Percentiles rank a stretch among this genome's conserved stretches.
Evolutionary conservation across 2,329 filamentous ascomycete genomes (phyloP).

Genomic region (Metarhizium anisopliae): DNA sequence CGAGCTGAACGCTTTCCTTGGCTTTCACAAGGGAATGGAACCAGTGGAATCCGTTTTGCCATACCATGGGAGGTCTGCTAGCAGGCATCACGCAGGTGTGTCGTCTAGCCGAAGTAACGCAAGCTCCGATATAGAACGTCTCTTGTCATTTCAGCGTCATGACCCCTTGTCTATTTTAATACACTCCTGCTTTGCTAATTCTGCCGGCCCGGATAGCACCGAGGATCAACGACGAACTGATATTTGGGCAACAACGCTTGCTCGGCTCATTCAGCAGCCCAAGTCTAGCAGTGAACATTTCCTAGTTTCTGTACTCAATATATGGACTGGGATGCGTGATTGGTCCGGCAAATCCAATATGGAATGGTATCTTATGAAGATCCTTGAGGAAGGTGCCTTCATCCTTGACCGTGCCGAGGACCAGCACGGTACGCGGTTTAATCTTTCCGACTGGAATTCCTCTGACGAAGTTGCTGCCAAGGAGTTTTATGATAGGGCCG

Average conservation of each 20-base stretch:
- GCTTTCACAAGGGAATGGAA: slow-evolving; percentile 70
- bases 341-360: slow-evolving; percentile 87
- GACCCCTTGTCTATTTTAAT: slow-evolving; percentile 78
- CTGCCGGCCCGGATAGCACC: slow-evolving; percentile 68
- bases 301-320: slow-evolving; percentile 74
- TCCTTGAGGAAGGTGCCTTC: slow-evolving; percentile 86
- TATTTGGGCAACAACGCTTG: slow-evolving; percentile 82
- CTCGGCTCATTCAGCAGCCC: slow-evolving; percentile 69
- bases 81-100: slow-evolving; percentile 35
- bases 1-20: slow-evolving; percentile 70
- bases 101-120: slow-evolving; percentile 37
- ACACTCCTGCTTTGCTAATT: slow-evolving; percentile 84
- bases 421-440: slow-evolving; percentile 61
- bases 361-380: slow-evolving; percentile 91
- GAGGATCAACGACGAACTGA: slow-evolving; percentile 74
- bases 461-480: slow-evolving; percentile 77
- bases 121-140: slow-evolving; percentile 63
- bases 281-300: slow-evolving; percentile 73
- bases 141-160: slow-evolving; percentile 81
- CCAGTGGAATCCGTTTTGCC: slow-evolving; percentile 76
- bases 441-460: slow-evolving; percentile 62
- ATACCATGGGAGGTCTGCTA: slow-evolving; percentile 47
- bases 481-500: slow-evolving; percentile 78
- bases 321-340: slow-evolving; percentile 77
- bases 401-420: slow-evolving; percentile 79